Percentiles rank a stretch among this genome's conserved stretches.
phyloP scores from a whole-genome alignment of 495 filamentous ascomycete genomes.

The Apiosordaria backusii region DNA sequence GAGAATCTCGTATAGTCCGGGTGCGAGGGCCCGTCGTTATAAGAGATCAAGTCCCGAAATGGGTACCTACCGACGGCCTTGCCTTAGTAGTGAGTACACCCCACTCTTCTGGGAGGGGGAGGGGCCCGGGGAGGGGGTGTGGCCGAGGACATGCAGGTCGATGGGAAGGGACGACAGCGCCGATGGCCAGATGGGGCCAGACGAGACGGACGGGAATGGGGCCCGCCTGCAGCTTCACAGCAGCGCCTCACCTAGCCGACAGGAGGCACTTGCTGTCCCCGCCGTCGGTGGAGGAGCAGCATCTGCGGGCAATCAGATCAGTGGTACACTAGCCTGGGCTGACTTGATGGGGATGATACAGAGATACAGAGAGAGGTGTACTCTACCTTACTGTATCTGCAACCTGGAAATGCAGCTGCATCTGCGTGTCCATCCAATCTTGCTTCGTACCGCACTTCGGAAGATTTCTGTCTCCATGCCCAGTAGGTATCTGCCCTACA shows the following conservation, averaged over 20 bases:
- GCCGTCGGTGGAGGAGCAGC: neutral
- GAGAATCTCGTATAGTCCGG: conserved; percentile 45
- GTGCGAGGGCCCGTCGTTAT: conserved; percentile 37
- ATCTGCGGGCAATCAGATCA: neutral
- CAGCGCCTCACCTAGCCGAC: neutral
- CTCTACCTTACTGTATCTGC: too few relatives aligned
- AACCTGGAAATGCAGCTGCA: too few relatives aligned
- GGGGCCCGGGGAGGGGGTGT: neutral
- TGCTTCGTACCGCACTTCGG: too few relatives aligned
- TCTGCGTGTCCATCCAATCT: too few relatives aligned
- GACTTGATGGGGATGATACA: too few relatives aligned
- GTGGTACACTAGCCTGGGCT: neutral
- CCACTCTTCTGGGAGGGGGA: neutral
- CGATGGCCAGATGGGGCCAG: conserved; percentile 5
- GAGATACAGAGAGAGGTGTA: too few relatives aligned
- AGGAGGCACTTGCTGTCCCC: neutral
- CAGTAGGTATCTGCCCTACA: too few relatives aligned
- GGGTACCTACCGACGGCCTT: neutral
- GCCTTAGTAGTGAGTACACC: neutral
- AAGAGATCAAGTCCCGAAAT: conserved; percentile 31
- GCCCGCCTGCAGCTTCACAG: neutral
- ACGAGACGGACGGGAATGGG: neutral
- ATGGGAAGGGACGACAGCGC: conserved; percentile 2
- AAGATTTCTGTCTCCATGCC: too few relatives aligned
- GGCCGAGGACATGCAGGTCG: neutral